Conservation (phyloP, 1,284 basidiomycete genomes). For the Puccinia hordei region DNA sequence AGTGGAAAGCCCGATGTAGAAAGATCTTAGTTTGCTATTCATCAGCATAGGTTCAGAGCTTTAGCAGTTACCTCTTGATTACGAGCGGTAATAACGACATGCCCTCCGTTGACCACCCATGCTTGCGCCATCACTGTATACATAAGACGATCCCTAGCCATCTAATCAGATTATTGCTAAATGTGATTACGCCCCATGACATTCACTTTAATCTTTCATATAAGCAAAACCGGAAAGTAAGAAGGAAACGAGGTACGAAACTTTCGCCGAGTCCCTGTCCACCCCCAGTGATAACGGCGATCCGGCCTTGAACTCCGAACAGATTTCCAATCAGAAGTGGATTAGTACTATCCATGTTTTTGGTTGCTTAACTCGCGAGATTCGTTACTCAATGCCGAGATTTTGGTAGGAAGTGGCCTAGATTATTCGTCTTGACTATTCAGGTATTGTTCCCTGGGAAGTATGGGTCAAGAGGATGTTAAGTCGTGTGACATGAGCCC, state of each 20-base stretch:
- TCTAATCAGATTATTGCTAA: neutral
- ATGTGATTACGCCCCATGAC: too few species aligned
- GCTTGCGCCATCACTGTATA: slow-evolving; percentile 50
- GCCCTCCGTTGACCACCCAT: slow-evolving; percentile 49
- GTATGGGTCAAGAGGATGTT: too few species aligned
- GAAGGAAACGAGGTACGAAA: slow-evolving; percentile 9
- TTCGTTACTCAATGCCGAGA: too few species aligned
- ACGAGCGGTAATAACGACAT: slow-evolving; percentile 50
- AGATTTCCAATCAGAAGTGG: slow-evolving; percentile 30
- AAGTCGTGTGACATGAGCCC: too few species aligned
- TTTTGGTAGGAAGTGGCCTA: too few species aligned
- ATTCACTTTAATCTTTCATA: neutral
- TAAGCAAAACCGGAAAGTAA: neutral
- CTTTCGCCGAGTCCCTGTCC: slow-evolving; percentile 48
- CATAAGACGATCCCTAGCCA: neutral
- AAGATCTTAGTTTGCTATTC: too few species aligned
- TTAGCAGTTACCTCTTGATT: slow-evolving; percentile 35
- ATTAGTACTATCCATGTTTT: neutral
- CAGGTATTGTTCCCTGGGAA: too few species aligned
- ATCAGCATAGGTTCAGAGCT: neutral
- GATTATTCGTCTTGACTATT: too few species aligned
- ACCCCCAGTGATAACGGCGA: slow-evolving; percentile 48
- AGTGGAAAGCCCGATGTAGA: neutral
- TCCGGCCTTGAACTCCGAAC: slow-evolving; percentile 35
- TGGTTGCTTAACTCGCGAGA: too few species aligned